Conservation (phyloP, 2,329 filamentous ascomycete species). For the Ilyonectria robusta region DNA sequence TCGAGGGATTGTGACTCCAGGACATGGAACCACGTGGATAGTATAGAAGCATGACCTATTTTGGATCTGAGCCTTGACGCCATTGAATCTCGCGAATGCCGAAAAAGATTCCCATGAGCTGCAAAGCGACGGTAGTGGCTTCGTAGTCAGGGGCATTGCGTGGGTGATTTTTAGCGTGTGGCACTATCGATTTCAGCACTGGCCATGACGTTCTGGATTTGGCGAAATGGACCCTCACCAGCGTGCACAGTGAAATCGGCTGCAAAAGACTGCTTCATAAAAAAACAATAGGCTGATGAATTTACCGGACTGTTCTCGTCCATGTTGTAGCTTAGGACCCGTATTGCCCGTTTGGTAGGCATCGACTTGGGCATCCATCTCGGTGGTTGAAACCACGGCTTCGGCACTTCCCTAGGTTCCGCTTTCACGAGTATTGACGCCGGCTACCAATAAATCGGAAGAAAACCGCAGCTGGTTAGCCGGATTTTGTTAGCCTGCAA, state of each 20-base stretch:
- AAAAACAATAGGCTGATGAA: too few species aligned
- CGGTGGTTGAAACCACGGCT: background rate
- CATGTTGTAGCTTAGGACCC: too few species aligned
- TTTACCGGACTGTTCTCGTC: too few species aligned
- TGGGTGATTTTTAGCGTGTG: conserved; percentile 1
- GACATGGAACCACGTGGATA: too few species aligned
- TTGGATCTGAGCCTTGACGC: background rate
- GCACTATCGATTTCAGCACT: conserved; percentile 15
- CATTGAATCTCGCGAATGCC: background rate
- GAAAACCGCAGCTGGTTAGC: background rate
- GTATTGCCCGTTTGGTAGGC: too few species aligned
- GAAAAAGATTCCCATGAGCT: background rate
- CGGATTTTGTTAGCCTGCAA: background rate
- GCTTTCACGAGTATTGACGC: background rate
- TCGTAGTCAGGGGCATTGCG: conserved; percentile 4
- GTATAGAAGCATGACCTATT: too few species aligned
- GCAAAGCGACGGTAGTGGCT: background rate
- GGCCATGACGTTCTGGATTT: conserved; percentile 13
- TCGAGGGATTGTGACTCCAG: too few species aligned
- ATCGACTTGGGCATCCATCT: background rate
- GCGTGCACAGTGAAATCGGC: background rate
- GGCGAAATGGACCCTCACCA: background rate
- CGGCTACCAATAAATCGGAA: background rate
- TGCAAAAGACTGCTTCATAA: too few species aligned
- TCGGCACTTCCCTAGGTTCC: background rate